These are phyloP conservation scores for Talaromyces thailandensis DNA, from an alignment of 495 filamentous ascomycete species.

Conservation along the genomic window DNA sequence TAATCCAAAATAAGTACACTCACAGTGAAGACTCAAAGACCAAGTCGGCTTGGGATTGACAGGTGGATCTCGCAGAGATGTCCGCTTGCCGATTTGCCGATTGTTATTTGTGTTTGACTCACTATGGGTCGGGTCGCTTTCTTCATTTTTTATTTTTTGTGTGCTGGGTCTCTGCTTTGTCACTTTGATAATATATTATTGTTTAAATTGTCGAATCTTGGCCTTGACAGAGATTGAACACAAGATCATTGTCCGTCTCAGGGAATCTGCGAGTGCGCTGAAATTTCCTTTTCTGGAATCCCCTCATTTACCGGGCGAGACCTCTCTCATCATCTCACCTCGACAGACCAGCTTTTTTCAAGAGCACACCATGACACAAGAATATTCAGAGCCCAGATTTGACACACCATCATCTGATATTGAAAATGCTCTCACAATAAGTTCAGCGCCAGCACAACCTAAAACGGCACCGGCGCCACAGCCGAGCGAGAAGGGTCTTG, in stretches of 20 bases:
- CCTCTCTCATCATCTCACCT: neutral
- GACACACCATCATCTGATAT: neutral
- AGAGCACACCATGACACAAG: neutral
- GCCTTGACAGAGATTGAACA: neutral
- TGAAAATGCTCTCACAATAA: neutral
- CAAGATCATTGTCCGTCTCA: neutral
- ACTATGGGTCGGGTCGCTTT: neutral
- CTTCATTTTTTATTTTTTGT: neutral
- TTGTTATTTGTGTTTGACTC: neutral
- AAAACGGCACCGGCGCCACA: neutral
- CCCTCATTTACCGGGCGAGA: neutral
- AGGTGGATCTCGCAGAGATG: neutral
- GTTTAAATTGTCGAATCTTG: neutral
- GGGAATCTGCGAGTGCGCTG: neutral
- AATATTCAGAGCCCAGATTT: neutral
- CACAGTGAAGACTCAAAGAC: too few relatives aligned
- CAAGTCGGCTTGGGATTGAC: neutral
- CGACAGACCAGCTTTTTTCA: neutral
- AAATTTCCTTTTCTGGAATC: neutral
- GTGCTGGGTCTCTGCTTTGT: neutral
- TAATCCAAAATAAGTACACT: neutral
- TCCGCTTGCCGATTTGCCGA: slow-evolving; percentile 3
- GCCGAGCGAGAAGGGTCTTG: neutral
- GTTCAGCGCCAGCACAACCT: neutral
- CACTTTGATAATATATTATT: neutral